These are phyloP conservation scores for Diaporthe capsici DNA, from an alignment of 2,329 filamentous ascomycete genomes.

Conservation along the genomic window DNA sequence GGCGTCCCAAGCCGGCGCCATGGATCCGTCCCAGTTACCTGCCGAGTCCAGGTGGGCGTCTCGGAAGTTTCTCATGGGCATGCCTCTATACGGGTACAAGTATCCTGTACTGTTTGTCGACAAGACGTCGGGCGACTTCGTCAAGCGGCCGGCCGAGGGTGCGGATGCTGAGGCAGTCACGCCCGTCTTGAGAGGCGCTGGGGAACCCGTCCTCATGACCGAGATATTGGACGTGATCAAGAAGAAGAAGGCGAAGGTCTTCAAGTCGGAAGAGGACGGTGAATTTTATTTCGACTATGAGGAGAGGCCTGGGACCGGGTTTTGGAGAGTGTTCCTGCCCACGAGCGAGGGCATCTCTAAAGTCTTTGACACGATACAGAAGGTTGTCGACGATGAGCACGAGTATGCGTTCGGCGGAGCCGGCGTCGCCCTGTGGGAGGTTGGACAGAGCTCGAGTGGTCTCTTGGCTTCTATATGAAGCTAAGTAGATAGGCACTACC, in stretches of 20 bases:
- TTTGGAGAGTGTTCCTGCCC: conserved; percentile 38
- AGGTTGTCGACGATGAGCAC: conserved; percentile 36
- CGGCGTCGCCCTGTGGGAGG: conserved; percentile 42
- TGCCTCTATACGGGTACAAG: conserved; percentile 45
- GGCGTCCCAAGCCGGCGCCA: conserved; percentile 28
- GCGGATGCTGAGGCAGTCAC: conserved; percentile 6
- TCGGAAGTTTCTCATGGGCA: conserved; percentile 43
- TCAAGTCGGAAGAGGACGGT: conserved; percentile 33
- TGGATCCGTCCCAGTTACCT: conserved; percentile 25
- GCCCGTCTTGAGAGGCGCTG: conserved; percentile 35
- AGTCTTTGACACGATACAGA: conserved; percentile 39
- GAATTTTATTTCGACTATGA: conserved; percentile 41
- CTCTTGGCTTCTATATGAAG: conserved; percentile 37
- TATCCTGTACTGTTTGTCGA: conserved; percentile 42
- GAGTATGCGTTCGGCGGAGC: conserved; percentile 34
- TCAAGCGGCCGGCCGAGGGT: conserved; percentile 5
- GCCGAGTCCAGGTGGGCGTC: conserved; percentile 30
- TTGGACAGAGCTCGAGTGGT: conserved; percentile 42
- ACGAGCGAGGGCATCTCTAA: conserved; percentile 35
- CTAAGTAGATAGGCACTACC: background rate
- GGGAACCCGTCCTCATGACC: conserved; percentile 38
- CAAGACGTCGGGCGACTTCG: conserved; percentile 29
- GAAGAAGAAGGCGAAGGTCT: conserved; percentile 21
- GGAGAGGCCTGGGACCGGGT: conserved; percentile 14
- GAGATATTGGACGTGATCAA: conserved; percentile 37